A percentile compares a stretch with the other conserved stretches of the same genome.
Conservation (phyloP, 345 rosid species). For the Luvunga scandens region DNA sequence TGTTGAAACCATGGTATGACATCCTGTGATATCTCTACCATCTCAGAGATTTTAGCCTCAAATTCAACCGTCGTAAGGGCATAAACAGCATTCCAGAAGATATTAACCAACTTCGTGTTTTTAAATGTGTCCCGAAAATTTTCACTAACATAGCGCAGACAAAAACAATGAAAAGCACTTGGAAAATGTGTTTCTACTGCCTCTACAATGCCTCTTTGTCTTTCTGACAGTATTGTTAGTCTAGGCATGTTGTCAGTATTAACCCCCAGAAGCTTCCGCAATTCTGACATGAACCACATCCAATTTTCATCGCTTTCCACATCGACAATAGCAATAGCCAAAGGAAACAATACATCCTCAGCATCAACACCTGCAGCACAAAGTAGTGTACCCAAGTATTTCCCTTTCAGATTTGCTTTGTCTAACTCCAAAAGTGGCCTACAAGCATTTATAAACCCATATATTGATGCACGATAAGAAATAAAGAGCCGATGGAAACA, state of each 20-base stretch:
- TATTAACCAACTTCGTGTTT: slow-evolving; percentile 84
- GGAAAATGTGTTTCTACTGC: slow-evolving; percentile 99
- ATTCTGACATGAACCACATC: slow-evolving; percentile 97
- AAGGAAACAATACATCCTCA: slow-evolving; percentile 75
- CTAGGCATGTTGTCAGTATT: slow-evolving; percentile 94
- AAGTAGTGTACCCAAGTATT: slow-evolving; percentile 78
- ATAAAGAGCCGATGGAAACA: slow-evolving; percentile 94
- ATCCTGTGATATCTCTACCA: slow-evolving; percentile 90
- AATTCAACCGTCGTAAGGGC: slow-evolving; percentile 88
- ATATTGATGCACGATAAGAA: slow-evolving; percentile 84
- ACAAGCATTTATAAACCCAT: slow-evolving; percentile 86
- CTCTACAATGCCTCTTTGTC: slow-evolving; percentile 77
- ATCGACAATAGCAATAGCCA: slow-evolving; percentile 90
- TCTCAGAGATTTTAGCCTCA: slow-evolving; percentile 72
- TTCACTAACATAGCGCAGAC: slow-evolving; percentile 85
- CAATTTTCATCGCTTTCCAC: slow-evolving; percentile 84
- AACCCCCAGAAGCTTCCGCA: slow-evolving; percentile 92
- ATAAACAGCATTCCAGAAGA: slow-evolving; percentile 95
- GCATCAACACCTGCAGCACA: slow-evolving; percentile 98
- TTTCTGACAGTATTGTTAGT: slow-evolving; percentile 94
- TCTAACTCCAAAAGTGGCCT: slow-evolving; percentile 95
- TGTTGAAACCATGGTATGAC: slow-evolving; percentile 71
- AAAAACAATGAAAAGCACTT: slow-evolving; percentile 87
- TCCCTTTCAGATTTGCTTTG: slow-evolving; percentile 88
- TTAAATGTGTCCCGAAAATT: slow-evolving; percentile 92